These are phyloP conservation scores for Candida maris DNA, from an alignment of 805 yeast species.

Conservation along the genomic window DNA sequence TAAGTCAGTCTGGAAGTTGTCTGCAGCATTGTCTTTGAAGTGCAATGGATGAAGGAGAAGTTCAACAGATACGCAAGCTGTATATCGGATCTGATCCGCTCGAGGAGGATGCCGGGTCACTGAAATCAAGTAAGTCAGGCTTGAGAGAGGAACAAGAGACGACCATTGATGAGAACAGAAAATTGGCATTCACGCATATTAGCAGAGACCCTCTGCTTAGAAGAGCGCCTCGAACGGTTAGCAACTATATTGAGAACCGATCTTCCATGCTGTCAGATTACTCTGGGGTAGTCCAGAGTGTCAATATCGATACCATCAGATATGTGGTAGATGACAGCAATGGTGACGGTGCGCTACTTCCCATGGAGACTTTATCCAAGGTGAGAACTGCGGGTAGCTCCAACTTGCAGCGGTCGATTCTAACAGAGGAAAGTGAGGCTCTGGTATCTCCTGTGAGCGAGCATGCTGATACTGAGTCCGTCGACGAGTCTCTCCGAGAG, in stretches of 20 bases:
- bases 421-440: background rate
- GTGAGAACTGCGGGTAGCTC: constrained; percentile 17
- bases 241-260: constrained; percentile 22
- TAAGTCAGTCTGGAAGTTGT: too few relatives aligned
- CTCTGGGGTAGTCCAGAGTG: constrained; percentile 36
- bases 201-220: constrained; percentile 2
- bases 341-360: constrained; percentile 9
- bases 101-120: background rate
- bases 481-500: constrained; percentile 10
- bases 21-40: too few relatives aligned
- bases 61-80: too few relatives aligned
- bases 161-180: background rate
- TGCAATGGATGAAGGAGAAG: too few relatives aligned
- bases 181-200: background rate
- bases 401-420: constrained; percentile 3
- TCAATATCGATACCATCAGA: constrained; percentile 32
- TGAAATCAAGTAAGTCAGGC: background rate
- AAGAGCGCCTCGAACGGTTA: constrained; percentile 6
- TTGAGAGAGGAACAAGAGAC: background rate
- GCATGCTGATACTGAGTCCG: constrained; percentile 22
- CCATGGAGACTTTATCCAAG: constrained; percentile 16
- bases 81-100: background rate
- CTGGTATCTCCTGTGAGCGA: constrained; percentile 15
- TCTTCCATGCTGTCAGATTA: constrained; percentile 33
- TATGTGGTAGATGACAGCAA: constrained; percentile 27